phyloP scores from a whole-genome alignment of 176 grass and related monocot genomes.

The Poa annua region DNA sequence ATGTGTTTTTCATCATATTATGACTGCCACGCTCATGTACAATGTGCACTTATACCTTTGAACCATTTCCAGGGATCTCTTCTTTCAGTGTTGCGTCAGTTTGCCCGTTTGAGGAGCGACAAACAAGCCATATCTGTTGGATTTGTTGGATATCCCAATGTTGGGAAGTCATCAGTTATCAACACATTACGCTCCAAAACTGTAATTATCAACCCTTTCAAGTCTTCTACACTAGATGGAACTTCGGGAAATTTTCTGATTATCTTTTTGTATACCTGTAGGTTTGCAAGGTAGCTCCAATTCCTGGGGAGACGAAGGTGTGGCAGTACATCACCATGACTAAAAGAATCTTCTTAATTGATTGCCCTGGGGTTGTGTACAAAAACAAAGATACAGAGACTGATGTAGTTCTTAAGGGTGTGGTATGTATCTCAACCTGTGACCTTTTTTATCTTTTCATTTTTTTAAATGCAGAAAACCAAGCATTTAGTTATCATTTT shows the following conservation, averaged over 20 bases:
- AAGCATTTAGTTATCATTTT: slow-evolving; percentile 22
- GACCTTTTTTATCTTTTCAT: not conserved
- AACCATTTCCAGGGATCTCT: slow-evolving; percentile 71
- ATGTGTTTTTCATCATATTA: slow-evolving; percentile 7
- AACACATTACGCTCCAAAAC: slow-evolving; percentile 95
- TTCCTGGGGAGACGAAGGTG: slow-evolving; percentile 96
- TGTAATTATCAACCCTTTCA: slow-evolving; percentile 54
- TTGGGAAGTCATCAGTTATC: slow-evolving; percentile 99
- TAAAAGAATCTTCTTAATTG: slow-evolving; percentile 95
- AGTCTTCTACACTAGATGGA: slow-evolving; percentile 20
- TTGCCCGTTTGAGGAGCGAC: slow-evolving; percentile 89
- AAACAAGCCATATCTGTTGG: slow-evolving; percentile 98
- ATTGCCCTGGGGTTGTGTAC: slow-evolving; percentile 97
- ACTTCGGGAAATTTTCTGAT: slow-evolving; percentile 1
- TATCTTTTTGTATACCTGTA: slow-evolving; percentile 46
- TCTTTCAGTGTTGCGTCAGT: slow-evolving; percentile 90
- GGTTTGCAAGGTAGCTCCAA: slow-evolving; percentile 98
- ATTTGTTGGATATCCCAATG: slow-evolving; percentile 98
- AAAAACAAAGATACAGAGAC: slow-evolving; percentile 96
- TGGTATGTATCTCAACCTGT: slow-evolving; percentile 64
- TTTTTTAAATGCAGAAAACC: not conserved
- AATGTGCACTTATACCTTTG: not conserved
- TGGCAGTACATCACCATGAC: slow-evolving; percentile 99
- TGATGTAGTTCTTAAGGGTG: slow-evolving; percentile 98
- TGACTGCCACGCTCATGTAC: not conserved